phyloP scores from a whole-genome alignment of 75 land plant species.

The Azolla pinnata region DNA sequence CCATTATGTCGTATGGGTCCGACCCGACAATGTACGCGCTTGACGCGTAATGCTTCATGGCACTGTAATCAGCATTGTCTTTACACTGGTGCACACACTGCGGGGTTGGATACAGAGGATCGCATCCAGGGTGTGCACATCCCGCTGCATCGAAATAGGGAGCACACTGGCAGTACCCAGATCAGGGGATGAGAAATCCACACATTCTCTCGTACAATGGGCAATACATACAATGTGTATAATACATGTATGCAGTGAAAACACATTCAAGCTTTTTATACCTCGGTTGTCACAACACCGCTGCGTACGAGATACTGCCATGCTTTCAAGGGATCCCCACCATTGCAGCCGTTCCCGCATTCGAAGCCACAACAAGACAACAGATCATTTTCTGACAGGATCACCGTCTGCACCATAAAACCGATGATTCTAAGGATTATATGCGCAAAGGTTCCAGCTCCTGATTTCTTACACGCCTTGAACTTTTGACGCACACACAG shows the following conservation, averaged over 20 bases:
- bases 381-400: constrained; percentile 81
- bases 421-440: too few relatives aligned
- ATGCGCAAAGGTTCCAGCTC: too few relatives aligned
- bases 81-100: constrained; percentile 33
- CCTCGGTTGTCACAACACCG: constrained; percentile 89
- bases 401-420: constrained; percentile 64
- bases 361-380: constrained; percentile 84
- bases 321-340: constrained; percentile 72
- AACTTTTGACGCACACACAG: too few relatives aligned
- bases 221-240: too few relatives aligned
- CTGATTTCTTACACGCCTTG: too few relatives aligned
- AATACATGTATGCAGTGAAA: too few relatives aligned
- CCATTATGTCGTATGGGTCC: constrained; percentile 30
- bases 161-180: constrained; percentile 42
- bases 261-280: too few relatives aligned
- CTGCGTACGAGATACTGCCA: constrained; percentile 75
- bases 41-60: constrained; percentile 24
- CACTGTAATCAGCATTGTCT: constrained; percentile 21
- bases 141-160: constrained; percentile 36
- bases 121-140: constrained; percentile 35
- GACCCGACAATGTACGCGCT: constrained; percentile 23
- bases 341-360: constrained; percentile 93
- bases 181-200: too few relatives aligned
- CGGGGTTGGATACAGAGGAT: constrained; percentile 34
- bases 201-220: too few relatives aligned